These are phyloP conservation scores for Aspergillus sergii DNA, from an alignment of 2,329 filamentous ascomycete species.

Conservation along the genomic window DNA sequence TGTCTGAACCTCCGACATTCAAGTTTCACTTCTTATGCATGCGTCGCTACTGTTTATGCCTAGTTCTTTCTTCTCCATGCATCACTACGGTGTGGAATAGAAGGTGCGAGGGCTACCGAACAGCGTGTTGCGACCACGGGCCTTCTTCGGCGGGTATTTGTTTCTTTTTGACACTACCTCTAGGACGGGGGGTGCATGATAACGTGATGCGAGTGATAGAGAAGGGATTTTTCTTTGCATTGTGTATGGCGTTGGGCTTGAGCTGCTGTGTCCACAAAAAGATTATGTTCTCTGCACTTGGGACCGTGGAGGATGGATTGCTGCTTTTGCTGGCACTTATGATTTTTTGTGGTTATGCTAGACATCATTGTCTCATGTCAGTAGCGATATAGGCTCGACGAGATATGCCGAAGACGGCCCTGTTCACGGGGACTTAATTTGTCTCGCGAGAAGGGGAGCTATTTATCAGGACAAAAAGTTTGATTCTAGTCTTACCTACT, in stretches of 20 bases:
- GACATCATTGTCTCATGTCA: slow-evolving; percentile 31
- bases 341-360: slow-evolving; percentile 29
- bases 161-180: slow-evolving; percentile 22
- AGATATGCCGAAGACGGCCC: slow-evolving; percentile 28
- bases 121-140: slow-evolving; percentile 16
- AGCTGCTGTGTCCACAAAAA: slow-evolving; percentile 36
- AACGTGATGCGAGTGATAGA: slow-evolving; percentile 30
- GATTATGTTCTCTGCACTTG: slow-evolving; percentile 32
- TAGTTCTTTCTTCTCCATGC: slow-evolving; percentile 29
- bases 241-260: slow-evolving; percentile 46
- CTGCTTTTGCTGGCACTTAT: slow-evolving; percentile 36
- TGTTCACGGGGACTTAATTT: slow-evolving; percentile 24
- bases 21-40: slow-evolving; percentile 22
- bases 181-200: slow-evolving; percentile 23
- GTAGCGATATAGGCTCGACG: slow-evolving; percentile 25
- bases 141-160: slow-evolving; percentile 28
- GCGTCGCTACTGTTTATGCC: slow-evolving; percentile 19
- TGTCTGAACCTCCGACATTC: slow-evolving; percentile 21
- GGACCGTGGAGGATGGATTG: slow-evolving; percentile 38
- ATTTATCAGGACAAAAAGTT: slow-evolving; percentile 23
- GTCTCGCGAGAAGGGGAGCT: slow-evolving; percentile 36
- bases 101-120: slow-evolving; percentile 5
- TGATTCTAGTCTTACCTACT: slow-evolving; percentile 17
- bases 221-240: slow-evolving; percentile 42
- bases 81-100: slow-evolving; percentile 13